These are phyloP conservation scores for Dactylellina drechsleri DNA, from an alignment of 2,329 filamentous ascomycete genomes.

Conservation along the genomic window DNA sequence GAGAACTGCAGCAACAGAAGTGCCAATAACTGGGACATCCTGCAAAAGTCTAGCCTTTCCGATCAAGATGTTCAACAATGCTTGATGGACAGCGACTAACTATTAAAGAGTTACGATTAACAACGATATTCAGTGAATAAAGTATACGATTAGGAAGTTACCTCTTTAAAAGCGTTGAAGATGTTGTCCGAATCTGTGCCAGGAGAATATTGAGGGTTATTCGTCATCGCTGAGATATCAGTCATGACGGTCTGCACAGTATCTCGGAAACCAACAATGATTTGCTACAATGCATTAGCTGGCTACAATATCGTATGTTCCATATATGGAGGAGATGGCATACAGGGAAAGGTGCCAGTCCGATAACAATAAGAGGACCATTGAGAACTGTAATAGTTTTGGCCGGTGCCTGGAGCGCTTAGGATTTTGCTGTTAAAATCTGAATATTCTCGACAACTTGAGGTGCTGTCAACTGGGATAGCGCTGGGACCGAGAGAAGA, in stretches of 20 bases:
- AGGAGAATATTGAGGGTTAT: slow-evolving; percentile 39
- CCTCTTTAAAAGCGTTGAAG: slow-evolving; percentile 58
- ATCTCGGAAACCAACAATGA: slow-evolving; percentile 60
- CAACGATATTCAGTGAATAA: background rate
- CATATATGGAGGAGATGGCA: too few relatives aligned
- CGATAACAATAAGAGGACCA: too few relatives aligned
- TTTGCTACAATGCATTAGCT: slow-evolving; percentile 1
- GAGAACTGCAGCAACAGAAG: slow-evolving; percentile 58
- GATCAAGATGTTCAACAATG: slow-evolving; percentile 61
- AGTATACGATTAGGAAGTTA: background rate
- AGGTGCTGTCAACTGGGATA: background rate
- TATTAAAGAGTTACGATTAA: slow-evolving; percentile 15
- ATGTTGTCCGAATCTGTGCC: slow-evolving; percentile 55
- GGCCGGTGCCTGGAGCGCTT: too few relatives aligned
- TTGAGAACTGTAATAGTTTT: too few relatives aligned
- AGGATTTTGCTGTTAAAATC: background rate
- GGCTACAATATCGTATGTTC: background rate
- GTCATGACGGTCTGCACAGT: slow-evolving; percentile 58
- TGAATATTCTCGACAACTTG: background rate
- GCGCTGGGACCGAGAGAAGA: background rate
- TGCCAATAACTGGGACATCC: slow-evolving; percentile 59
- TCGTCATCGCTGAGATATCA: slow-evolving; percentile 55
- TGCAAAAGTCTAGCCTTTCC: slow-evolving; percentile 60
- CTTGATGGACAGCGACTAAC: slow-evolving; percentile 60
- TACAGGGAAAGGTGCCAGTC: too few relatives aligned